phyloP scores from a whole-genome alignment of 169 alveolate genomes.

The Plasmodium malariae region DNA sequence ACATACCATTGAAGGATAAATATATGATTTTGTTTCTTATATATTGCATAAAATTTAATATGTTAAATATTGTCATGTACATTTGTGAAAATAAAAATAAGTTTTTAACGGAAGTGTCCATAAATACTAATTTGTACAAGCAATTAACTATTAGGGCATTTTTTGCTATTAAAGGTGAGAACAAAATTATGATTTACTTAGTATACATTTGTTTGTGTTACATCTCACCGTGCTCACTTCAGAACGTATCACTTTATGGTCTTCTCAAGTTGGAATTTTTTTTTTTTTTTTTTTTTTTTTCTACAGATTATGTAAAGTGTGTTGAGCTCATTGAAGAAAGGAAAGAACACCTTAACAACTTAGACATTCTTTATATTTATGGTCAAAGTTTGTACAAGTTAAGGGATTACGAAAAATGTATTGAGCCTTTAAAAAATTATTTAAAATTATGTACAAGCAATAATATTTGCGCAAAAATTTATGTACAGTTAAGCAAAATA shows the following conservation, averaged over 20 bases:
- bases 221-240: too few species aligned
- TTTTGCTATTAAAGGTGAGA: constrained; percentile 48
- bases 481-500: constrained; percentile 30
- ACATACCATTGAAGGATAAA: constrained; percentile 36
- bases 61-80: constrained; percentile 53
- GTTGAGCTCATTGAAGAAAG: constrained; percentile 33
- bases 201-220: too few species aligned
- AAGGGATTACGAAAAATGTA: constrained; percentile 15
- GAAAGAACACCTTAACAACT: constrained; percentile 22
- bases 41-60: constrained; percentile 51
- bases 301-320: constrained; percentile 39
- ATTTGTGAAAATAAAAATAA: constrained; percentile 38
- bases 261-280: too few species aligned
- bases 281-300: not conserved
- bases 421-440: not conserved
- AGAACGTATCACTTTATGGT: too few species aligned
- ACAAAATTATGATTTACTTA: not conserved
- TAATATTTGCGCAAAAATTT: constrained; percentile 23
- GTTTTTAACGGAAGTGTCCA: constrained; percentile 12
- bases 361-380: constrained; percentile 45
- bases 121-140: constrained; percentile 3
- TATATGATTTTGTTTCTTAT: constrained; percentile 41
- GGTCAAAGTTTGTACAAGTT: constrained; percentile 32
- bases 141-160: constrained; percentile 35
- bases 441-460: constrained; percentile 15